These are phyloP conservation scores for Phaeosphaeriaceae sp. DNA, from an alignment of 2,329 filamentous ascomycete genomes.

Conservation along the genomic window DNA sequence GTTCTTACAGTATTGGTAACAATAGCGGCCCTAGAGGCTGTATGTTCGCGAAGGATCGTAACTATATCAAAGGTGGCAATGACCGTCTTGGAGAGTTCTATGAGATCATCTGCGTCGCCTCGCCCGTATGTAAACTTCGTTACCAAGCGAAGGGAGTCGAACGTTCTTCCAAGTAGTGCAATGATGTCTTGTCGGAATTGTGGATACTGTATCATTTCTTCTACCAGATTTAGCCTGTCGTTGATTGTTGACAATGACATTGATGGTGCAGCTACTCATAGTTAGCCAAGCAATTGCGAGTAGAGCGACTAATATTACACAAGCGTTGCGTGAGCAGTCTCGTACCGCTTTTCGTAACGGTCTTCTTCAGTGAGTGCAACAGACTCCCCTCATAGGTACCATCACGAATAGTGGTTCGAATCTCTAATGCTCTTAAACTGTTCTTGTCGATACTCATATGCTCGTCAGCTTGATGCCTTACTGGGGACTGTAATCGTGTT, in stretches of 20 bases:
- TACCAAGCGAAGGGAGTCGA: conserved; percentile 86
- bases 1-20: conserved; percentile 9
- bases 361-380: conserved; percentile 85
- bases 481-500: conserved; percentile 83
- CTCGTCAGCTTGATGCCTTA: conserved; percentile 74
- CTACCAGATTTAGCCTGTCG: conserved; percentile 79
- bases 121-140: conserved; percentile 93
- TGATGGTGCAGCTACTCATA: conserved; percentile 71
- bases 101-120: conserved; percentile 89
- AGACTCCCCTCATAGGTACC: conserved; percentile 80
- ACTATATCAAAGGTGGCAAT: conserved; percentile 72
- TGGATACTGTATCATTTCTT: conserved; percentile 70
- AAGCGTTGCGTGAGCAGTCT: conserved; percentile 84
- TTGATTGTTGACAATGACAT: conserved; percentile 83
- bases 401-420: conserved; percentile 84
- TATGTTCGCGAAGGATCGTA: conserved; percentile 33
- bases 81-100: conserved; percentile 83
- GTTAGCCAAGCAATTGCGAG: conserved; percentile 1
- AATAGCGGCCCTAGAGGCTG: conserved; percentile 22
- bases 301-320: conserved; percentile 53
- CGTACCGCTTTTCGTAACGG: conserved; percentile 89
- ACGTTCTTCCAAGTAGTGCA: conserved; percentile 72
- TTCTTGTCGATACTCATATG: conserved; percentile 93
- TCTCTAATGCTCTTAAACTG: conserved; percentile 86
- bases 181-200: conserved; percentile 73